phyloP scores from a whole-genome alignment of 768 basidiomycete genomes.

The Mycena venus region DNA sequence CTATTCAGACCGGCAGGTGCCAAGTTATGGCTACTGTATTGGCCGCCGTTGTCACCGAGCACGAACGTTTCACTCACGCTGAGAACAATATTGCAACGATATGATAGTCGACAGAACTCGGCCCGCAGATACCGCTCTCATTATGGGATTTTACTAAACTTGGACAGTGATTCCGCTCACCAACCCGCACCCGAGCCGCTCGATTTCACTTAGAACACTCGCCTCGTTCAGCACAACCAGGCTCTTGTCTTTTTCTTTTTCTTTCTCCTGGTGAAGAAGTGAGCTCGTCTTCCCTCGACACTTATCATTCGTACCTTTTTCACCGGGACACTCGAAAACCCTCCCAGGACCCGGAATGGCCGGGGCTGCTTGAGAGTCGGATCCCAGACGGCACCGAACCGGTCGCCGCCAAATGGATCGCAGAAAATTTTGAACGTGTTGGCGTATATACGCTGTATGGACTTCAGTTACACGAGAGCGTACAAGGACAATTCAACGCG shows the following conservation, averaged over 20 bases:
- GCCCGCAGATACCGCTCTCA: not conserved
- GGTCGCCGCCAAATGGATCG: slow-evolving; percentile 83
- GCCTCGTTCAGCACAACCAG: slow-evolving; percentile 76
- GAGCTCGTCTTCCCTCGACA: not conserved
- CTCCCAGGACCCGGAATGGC: slow-evolving; percentile 85
- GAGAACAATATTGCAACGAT: too few species aligned
- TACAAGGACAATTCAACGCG: slow-evolving; percentile 41
- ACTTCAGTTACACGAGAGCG: slow-evolving; percentile 11
- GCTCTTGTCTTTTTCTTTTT: slow-evolving; percentile 67
- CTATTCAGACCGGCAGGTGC: not conserved
- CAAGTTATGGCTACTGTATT: too few species aligned
- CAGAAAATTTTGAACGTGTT: slow-evolving; percentile 88
- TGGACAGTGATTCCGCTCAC: slow-evolving; percentile 62
- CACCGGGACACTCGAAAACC: slow-evolving; percentile 79
- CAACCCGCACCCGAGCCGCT: slow-evolving; percentile 79
- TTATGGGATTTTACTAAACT: slow-evolving; percentile 11
- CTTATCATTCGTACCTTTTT: slow-evolving; percentile 49
- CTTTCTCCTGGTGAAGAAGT: slow-evolving; percentile 46
- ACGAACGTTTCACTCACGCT: slow-evolving; percentile 5
- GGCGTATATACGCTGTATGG: slow-evolving; percentile 71
- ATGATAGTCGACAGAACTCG: not conserved
- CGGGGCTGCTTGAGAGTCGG: slow-evolving; percentile 71
- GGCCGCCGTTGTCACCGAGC: not conserved
- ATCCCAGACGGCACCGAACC: slow-evolving; percentile 91
- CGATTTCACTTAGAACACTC: slow-evolving; percentile 80